A percentile compares a stretch with the other conserved stretches of the same genome.
These are phyloP conservation scores for Mrakia gelida DNA, from an alignment of 768 basidiomycete genomes.

Conservation along the genomic window DNA sequence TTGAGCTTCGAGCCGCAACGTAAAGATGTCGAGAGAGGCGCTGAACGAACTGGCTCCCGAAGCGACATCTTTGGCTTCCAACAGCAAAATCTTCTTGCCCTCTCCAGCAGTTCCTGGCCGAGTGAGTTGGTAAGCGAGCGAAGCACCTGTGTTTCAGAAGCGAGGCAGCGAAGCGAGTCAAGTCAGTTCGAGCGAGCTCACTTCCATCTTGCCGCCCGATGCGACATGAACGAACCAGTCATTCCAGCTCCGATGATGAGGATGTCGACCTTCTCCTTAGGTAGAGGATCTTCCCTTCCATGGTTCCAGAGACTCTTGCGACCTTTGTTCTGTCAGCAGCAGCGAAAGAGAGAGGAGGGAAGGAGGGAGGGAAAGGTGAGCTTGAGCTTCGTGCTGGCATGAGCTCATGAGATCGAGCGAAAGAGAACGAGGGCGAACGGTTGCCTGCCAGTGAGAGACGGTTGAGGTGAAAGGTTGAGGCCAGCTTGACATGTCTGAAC, in stretches of 20 bases:
- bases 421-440: background rate
- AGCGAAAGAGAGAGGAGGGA: background rate
- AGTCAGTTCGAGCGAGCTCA: background rate
- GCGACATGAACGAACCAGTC: conserved; percentile 9
- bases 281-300: background rate
- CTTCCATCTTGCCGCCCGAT: background rate
- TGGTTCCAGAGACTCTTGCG: conserved; percentile 12
- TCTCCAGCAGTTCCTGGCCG: conserved; percentile 26
- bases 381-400: background rate
- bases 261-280: conserved; percentile 20
- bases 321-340: conserved; percentile 17
- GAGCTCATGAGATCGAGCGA: background rate
- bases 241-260: conserved; percentile 28
- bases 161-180: background rate
- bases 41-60: conserved; percentile 29
- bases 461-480: conserved; percentile 24
- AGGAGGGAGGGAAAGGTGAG: background rate
- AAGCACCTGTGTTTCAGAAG: conserved; percentile 23
- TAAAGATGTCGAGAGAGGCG: background rate
- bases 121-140: conserved; percentile 30
- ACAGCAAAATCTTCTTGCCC: conserved; percentile 22
- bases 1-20: background rate
- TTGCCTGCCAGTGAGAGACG: conserved; percentile 33
- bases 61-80: conserved; percentile 33
- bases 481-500: conserved; percentile 31